These are phyloP conservation scores for Saccharum spontaneum DNA, from an alignment of 176 grass and related monocot species.

Conservation along the genomic window DNA sequence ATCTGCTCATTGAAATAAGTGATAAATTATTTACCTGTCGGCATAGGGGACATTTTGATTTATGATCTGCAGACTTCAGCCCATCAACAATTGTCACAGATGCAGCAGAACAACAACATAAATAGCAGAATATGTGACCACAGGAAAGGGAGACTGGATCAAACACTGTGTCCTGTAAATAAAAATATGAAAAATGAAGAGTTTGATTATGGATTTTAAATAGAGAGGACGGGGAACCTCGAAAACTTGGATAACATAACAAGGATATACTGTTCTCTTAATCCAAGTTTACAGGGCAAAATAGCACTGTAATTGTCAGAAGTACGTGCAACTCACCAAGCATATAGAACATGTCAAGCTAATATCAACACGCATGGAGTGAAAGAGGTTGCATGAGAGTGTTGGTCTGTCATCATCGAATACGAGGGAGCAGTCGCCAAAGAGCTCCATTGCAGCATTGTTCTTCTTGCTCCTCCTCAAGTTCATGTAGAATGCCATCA, in stretches of 20 bases:
- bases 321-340: constrained; percentile 67
- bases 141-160: constrained; percentile 77
- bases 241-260: neutral
- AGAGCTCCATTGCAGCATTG: constrained; percentile 55
- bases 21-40: constrained; percentile 46
- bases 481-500: constrained; percentile 95
- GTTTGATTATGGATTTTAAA: neutral
- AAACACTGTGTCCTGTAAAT: constrained; percentile 68
- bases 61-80: constrained; percentile 53
- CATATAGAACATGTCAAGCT: constrained; percentile 90
- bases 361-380: constrained; percentile 73
- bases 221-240: neutral
- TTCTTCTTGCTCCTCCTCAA: constrained; percentile 56
- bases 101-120: constrained; percentile 80
- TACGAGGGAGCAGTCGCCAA: constrained; percentile 64
- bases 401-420: constrained; percentile 73
- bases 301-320: neutral
- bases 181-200: neutral
- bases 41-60: constrained; percentile 81
- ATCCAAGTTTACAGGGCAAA: neutral
- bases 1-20: neutral
- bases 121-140: constrained; percentile 86
- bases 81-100: constrained; percentile 76
- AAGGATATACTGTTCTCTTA: neutral
- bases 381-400: constrained; percentile 68